These are phyloP conservation scores for Tuber indicum DNA, from an alignment of 495 filamentous ascomycete genomes.

Conservation along the genomic window DNA sequence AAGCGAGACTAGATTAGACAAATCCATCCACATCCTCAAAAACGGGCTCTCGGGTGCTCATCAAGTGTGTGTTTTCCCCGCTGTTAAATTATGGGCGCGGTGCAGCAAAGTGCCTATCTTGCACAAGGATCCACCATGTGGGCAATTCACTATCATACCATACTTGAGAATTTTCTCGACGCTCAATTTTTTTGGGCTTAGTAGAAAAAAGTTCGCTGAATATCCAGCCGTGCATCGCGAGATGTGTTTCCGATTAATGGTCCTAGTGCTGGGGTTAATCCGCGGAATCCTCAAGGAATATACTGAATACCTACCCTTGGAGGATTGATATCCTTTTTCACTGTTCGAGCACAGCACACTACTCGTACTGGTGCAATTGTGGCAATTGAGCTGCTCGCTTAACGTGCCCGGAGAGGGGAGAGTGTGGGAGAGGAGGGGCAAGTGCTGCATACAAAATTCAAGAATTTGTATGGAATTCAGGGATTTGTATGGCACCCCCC, in stretches of 20 bases:
- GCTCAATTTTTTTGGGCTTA: neutral
- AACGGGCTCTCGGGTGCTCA: neutral
- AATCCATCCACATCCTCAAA: neutral
- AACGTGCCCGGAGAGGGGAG: too few species aligned
- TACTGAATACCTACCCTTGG: neutral
- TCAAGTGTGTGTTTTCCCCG: neutral
- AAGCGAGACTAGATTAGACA: neutral
- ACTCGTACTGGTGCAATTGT: neutral
- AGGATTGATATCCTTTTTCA: neutral
- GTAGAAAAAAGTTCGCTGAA: neutral
- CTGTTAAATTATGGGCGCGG: neutral
- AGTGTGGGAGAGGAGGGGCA: too few species aligned
- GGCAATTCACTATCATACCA: neutral
- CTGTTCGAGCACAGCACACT: neutral
- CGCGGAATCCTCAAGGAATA: neutral
- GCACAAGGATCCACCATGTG: neutral
- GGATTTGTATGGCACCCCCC: too few species aligned
- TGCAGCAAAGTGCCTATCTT: neutral
- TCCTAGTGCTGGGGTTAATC: neutral
- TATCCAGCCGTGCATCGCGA: neutral
- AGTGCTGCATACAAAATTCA: too few species aligned
- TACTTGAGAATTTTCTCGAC: neutral
- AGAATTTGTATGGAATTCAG: too few species aligned
- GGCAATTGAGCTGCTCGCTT: neutral
- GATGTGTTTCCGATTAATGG: neutral